Base-by-base conservation (phyloP, 2,329 filamentous ascomycete genomes). In the Emmonsia crescens region DNA sequence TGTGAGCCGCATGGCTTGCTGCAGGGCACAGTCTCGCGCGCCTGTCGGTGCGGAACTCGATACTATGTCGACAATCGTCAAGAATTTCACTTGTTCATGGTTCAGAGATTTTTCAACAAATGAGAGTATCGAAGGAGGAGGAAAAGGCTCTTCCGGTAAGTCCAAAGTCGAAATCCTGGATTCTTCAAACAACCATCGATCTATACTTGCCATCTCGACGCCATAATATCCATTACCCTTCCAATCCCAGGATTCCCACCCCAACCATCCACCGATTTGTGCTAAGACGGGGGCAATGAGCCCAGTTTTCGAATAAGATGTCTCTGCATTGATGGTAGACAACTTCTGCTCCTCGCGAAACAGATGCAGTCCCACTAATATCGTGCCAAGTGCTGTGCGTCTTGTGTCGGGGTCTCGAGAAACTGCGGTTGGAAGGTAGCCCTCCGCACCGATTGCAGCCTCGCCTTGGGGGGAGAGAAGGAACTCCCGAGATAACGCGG, bases 281-380 rank as follows among this genome's bases (percentile, higher is more conserved):
- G 87, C 86, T 51, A 97, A 77, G 1, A 96, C 74, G 19, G 89
- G 85, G n/a, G 85, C 83, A 27, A 97, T 75, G 49, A 81, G 78
- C 16, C 78, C 75, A 27, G 75, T 67, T 49, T 79, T 75, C 24
- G 73, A 73, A 56, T 71, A 74, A 12, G 78, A 74, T n/a, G 75
- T 72, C 64, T 82, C 79, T n/a, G 76, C 75, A 52, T 79, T 78
- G 60, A 79, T 76, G 3, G 86, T 82, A 64, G 89, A 85, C 1
- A 99, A 82, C 71, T 96, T 97, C 64, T 89, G 82, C 72, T 99
- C 94, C 72, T 99, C 93, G 0, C 89, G 82, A n/a, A 96, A 78
- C 2, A 97, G 79, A 75, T 99, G 94, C 14, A 99, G 78, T 0
- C 84, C 88, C 46, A 86, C 78, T 65, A 95, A 78, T 44, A 93